Evolutionary conservation across 208 protist genomes (phyloP), one percentile per base, ranked within the genome.

Genomic region (Leishmania amazonensis): DNA sequence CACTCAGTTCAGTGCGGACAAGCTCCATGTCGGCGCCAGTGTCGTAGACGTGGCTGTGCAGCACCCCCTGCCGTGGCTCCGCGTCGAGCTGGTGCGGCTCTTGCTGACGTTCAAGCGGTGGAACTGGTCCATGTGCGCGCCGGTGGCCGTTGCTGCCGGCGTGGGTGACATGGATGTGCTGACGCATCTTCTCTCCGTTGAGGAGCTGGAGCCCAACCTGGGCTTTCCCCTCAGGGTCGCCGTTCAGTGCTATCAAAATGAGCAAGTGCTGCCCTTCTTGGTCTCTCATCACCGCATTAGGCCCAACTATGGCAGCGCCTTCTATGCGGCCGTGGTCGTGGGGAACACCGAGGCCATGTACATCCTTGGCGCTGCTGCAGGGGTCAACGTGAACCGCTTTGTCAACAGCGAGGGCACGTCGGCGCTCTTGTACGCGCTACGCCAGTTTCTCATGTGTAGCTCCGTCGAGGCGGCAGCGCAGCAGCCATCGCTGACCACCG

Each of bases 11-110:
- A 42, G 47, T 15, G n/a, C 60, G 42, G 31, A 65, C 35, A 31
- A 42, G 40, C 35, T 67, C 1, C 24, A 51, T 45, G 13, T 88
- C 45, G 76, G 85, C 3, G 88, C 80, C 17, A 79, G 81, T 40
- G 85, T 88, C 49, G 57, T 91, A 35, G 88, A 91, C 64, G 76
- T 91, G 62, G 88, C 82, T 17, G 65, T 91, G 54, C 85, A 89
- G 83, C 83, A 88, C 49, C 86, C 88, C 3, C 58, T 84, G 35
- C 67, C 81, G 3, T 58, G 15, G 24, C 64, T 89, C 9, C 88
- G 88, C 21, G 45, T 68, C 24, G 83, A 80, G 68, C 76, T 85
- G n/a, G 81, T 89, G 72, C 72, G 72, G 3, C 53, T 85, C n/a
- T 42, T 86, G 53, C 75, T 91, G 58, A 58, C 79, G 45, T 85